Base-by-base conservation (phyloP, 148 eudicot species). In the Amaranthus cruentus region DNA sequence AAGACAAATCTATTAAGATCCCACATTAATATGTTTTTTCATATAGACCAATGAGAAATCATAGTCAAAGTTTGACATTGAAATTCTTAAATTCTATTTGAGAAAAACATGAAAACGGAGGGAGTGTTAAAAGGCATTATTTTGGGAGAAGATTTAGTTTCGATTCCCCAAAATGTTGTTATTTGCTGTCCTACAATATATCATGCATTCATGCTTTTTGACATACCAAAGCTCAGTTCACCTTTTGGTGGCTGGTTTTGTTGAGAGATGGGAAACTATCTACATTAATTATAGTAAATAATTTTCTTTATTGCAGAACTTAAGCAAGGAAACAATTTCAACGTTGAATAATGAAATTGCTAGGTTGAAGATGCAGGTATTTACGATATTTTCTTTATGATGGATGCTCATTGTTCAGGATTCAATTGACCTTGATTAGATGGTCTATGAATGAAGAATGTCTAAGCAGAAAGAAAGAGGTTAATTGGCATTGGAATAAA, bases 361-460 rank as follows among this genome's bases (percentile, higher is more conserved):
- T 77, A 82, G 80, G 59, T 79, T 93, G 78, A 81, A 72, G 66
- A 70, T 81, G 77, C 91, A 90, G 96, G 98, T 93, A 90, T 73
- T 38, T 72, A 50, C 12, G 14, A 54, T 55, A n/a, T 53, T 69
- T 48, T 62, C 38, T 66, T 79, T 58, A 48, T 57, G 11, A 15
- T 50, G 48, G 6, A 63, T 14, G 6, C 2, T 28, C 38, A 28
- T 3, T 50, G 62, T 4, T 51, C 9, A 49, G 18, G 11, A 49
- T 15, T 49, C 68, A 63, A 70, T 18, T 15, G 75, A 53, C 9
- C 15, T 12, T 48, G 62, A 56, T 70, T 74, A 18, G 69, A n/a
- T 52, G 68, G 6, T 13, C 10, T 44, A 6, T 4, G 43, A 28
- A 21, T 66, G 8, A 18, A 63, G 15, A 10, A 47, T 61, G 48